phyloP scores from a whole-genome alignment of 2,329 filamentous ascomycete species.

The Pestalotiopsis sp. region DNA sequence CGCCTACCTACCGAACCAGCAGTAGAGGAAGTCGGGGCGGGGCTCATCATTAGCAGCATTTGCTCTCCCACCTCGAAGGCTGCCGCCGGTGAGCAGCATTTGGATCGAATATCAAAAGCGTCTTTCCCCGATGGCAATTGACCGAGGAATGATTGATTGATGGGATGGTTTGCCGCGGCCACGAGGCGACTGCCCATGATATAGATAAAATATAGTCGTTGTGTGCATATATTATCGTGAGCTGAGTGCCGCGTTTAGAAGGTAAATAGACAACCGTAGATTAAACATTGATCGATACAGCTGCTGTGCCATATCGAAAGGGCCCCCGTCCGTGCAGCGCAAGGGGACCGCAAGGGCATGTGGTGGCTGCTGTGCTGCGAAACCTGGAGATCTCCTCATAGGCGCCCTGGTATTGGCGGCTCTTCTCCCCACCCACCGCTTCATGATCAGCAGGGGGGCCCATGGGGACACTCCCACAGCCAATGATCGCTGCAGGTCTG shows the following conservation, averaged over 20 bases:
- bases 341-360: not conserved
- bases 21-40: not conserved
- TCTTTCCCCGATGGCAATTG: too few species aligned
- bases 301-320: not conserved
- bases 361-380: not conserved
- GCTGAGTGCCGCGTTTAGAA: constrained; percentile 4
- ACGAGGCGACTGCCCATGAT: not conserved
- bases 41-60: not conserved
- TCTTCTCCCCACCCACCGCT: not conserved
- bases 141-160: too few species aligned
- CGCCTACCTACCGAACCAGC: not conserved
- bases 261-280: not conserved
- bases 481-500: not conserved
- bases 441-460: constrained; percentile 7
- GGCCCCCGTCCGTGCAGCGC: not conserved
- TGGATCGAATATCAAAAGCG: not conserved
- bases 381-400: constrained; percentile 1
- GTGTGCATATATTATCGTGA: not conserved
- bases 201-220: not conserved
- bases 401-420: constrained; percentile 1
- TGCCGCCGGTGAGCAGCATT: not conserved
- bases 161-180: not conserved
- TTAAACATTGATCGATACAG: not conserved
- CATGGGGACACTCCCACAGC: not conserved
- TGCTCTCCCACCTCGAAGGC: not conserved